These are phyloP conservation scores for Claviceps arundinis DNA, from an alignment of 2,329 filamentous ascomycete genomes.

Conservation along the genomic window DNA sequence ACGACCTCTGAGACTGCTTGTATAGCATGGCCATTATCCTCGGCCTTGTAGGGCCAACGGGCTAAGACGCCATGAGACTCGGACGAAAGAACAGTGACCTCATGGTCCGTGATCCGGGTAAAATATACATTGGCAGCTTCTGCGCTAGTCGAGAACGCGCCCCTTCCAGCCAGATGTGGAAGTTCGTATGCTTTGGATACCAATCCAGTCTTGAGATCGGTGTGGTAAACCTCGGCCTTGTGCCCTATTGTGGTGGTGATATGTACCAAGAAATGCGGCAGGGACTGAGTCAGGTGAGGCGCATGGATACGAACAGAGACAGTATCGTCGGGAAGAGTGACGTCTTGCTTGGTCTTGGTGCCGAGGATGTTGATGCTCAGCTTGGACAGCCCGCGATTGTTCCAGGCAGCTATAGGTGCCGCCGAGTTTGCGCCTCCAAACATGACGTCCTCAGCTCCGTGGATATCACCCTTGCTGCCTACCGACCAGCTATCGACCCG, in stretches of 20 bases:
- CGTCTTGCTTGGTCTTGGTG: conserved; percentile 41
- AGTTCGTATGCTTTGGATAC: conserved; percentile 71
- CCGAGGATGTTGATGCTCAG: conserved; percentile 61
- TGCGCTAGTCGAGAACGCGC: conserved; percentile 67
- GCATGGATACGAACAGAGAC: conserved; percentile 55
- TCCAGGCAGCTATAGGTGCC: conserved; percentile 64
- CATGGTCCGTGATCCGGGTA: conserved; percentile 63
- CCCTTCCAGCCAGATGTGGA: conserved; percentile 54
- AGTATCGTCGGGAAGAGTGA: conserved; percentile 34
- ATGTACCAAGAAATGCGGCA: conserved; percentile 76
- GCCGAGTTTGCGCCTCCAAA: conserved; percentile 66
- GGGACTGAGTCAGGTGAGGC: conserved; percentile 55
- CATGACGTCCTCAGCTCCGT: conserved; percentile 49
- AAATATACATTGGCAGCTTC: conserved; percentile 78
- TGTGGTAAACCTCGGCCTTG: conserved; percentile 76
- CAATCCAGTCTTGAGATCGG: conserved; percentile 55
- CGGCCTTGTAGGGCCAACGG: conserved; percentile 51
- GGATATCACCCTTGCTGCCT: conserved; percentile 61
- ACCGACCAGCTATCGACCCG: conserved; percentile 59
- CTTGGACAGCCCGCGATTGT: conserved; percentile 46
- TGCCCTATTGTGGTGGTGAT: conserved; percentile 57
- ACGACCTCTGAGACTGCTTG: conserved; percentile 75
- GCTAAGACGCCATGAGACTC: conserved; percentile 63
- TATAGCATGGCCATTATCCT: conserved; percentile 33
- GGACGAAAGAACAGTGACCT: conserved; percentile 63